phyloP scores from a whole-genome alignment of 345 rosid species.

The Corymbia maculata region DNA sequence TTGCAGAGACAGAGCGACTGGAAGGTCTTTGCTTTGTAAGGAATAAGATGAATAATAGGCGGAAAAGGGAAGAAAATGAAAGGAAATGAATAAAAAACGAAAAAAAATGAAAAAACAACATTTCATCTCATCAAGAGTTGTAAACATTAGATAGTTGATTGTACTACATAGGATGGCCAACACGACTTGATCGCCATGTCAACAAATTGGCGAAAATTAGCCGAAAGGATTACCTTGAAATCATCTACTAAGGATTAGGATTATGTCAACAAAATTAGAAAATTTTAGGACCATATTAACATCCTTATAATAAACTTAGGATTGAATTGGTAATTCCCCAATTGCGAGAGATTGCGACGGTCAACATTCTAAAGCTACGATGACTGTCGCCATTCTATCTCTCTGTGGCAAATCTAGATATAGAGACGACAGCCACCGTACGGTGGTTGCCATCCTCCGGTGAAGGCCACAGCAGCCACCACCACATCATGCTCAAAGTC shows the following conservation, averaged over 20 bases:
- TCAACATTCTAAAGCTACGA: background rate
- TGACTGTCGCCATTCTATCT: background rate
- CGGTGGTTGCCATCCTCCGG: background rate
- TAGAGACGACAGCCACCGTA: background rate
- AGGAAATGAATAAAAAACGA: no score
- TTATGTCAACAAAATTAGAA: no score
- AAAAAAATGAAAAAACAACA: no score
- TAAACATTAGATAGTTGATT: background rate
- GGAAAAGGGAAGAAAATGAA: no score
- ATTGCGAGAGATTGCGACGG: background rate
- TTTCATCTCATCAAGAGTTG: no score
- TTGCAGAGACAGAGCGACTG: no score
- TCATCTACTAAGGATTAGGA: background rate
- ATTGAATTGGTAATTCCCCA: no score
- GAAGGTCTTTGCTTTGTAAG: no score
- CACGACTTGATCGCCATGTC: background rate
- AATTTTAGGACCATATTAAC: no score
- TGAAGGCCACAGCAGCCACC: background rate
- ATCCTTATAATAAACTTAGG: no score
- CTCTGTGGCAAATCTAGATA: background rate
- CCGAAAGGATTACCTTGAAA: background rate
- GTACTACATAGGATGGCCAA: accelerated
- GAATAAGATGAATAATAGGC: no score
- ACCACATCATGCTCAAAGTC: background rate
- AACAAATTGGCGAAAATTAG: accelerated